Base-by-base conservation (phyloP, 805 yeast species). In the Blastobotrys americana region DNA sequence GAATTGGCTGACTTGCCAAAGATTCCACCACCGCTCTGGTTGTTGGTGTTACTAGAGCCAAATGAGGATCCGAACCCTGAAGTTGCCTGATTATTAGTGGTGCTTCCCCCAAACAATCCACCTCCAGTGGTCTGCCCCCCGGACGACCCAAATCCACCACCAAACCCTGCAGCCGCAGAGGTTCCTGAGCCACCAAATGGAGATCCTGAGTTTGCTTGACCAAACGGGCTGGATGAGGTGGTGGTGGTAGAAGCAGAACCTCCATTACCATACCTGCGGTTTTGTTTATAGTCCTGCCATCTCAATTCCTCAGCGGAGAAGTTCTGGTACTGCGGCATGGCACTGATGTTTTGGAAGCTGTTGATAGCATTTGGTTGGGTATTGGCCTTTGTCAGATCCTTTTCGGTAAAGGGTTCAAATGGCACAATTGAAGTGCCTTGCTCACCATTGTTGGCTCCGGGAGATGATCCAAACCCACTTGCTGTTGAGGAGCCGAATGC, bases 301-400 rank as follows among this genome's bases (percentile, higher is more conserved):
- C 99, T 76, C 63, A 93, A 74, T 61, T 93, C 98, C 63, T 88
- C 97, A 57, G 80, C 76, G 0, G 96, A 84, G 55, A 64, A 84
- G 54, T 80, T 79, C 55, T 74, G 74, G 60, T 90, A 93, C 63
- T 87, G 95, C 3, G 95, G 95, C 97, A 93, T 89, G 37, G 85
- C 76, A 8, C 84, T 70, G 49, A 93, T 82, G 54, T 78, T 78
- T 63, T 90, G 86, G 65, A 71, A 89, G 41, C 71, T 65, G 44
- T 78, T 80, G 17, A 71, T 68, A 4, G 76, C 74, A 8, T 13
- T 13, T 8, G 31, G 10, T 31, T 31, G 34, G 3, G 37, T 13
- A 25, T 78, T 74, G 9, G 79, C 69, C n/a, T 48, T 42, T 6
- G 67, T 50, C 28, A 65, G 60, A 57, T 89, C 97, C 56, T 82